Conservation (phyloP, 1,139 yeast genomes). For the Blastobotrys persicus region DNA sequence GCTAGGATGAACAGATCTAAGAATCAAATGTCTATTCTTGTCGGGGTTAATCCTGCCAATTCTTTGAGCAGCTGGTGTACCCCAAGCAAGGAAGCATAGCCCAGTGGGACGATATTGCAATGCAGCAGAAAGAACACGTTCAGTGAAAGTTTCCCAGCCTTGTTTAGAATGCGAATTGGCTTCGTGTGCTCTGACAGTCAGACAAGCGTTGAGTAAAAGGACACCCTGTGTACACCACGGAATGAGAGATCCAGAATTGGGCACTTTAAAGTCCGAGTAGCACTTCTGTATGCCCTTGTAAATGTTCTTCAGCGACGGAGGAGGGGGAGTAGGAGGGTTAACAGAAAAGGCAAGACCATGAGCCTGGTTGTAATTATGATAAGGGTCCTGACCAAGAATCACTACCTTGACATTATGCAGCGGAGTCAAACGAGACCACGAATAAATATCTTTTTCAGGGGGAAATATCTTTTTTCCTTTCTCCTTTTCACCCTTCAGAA, state of each 20-base stretch:
- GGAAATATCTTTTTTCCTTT: constrained; percentile 64
- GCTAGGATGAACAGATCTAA: constrained; percentile 87
- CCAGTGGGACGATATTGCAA: constrained; percentile 46
- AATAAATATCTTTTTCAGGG: constrained; percentile 70
- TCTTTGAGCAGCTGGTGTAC: constrained; percentile 82
- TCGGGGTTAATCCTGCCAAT: constrained; percentile 45
- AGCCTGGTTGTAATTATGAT: constrained; percentile 89
- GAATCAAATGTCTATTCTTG: constrained; percentile 43
- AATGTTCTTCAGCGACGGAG: constrained; percentile 87
- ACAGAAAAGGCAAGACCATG: constrained; percentile 96
- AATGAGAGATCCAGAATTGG: constrained; percentile 65
- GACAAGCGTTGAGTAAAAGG: constrained; percentile 76
- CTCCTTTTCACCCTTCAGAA: constrained; percentile 43
- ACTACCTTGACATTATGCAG: constrained; percentile 70
- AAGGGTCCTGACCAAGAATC: constrained; percentile 94
- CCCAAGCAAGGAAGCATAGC: constrained; percentile 89
- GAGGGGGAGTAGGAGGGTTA: constrained; percentile 75
- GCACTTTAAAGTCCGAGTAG: constrained; percentile 66
- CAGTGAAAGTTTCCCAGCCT: constrained; percentile 96
- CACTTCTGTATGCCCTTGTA: constrained; percentile 74
- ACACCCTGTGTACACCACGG: constrained; percentile 92
- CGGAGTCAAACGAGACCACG: constrained; percentile 91
- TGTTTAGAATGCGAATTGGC: constrained; percentile 88
- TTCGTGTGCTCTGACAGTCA: constrained; percentile 90
- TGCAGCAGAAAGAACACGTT: constrained; percentile 57